Conservation (phyloP, 2,329 filamentous ascomycete genomes). For the Colletotrichum orchidophilum region DNA sequence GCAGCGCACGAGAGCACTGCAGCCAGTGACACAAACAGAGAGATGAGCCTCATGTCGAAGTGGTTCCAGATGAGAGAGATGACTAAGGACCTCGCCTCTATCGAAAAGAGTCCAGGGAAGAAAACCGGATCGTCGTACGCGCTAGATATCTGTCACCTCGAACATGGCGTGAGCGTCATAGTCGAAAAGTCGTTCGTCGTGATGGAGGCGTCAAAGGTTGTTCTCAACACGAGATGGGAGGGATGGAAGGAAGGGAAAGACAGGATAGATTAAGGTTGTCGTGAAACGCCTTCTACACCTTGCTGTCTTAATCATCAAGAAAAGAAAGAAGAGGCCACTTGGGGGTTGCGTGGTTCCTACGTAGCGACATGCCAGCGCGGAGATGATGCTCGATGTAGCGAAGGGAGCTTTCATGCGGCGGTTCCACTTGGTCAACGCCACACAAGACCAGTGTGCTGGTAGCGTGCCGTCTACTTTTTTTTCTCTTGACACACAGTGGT, state of each 20-base stretch:
- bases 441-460: constrained; percentile 22
- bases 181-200: constrained; percentile 10
- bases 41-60: constrained; percentile 22
- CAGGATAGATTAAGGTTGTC: constrained; percentile 28
- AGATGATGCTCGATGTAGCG: constrained; percentile 29
- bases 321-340: constrained; percentile 2
- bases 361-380: constrained; percentile 27
- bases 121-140: not conserved
- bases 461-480: not conserved
- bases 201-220: constrained; percentile 17
- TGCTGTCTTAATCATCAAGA: constrained; percentile 23
- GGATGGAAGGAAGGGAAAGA: not conserved
- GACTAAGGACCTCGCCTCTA: constrained; percentile 9
- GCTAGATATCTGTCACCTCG: constrained; percentile 26
- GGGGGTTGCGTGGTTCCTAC: constrained; percentile 8
- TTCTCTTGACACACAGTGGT: not conserved
- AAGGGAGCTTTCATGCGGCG: not conserved
- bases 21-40: constrained; percentile 20
- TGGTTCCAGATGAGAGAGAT: not conserved
- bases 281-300: constrained; percentile 17
- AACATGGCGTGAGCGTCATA: constrained; percentile 20
- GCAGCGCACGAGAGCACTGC: constrained; percentile 19
- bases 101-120: not conserved
- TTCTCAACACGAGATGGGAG: not conserved
- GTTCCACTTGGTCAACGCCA: constrained; percentile 27